phyloP scores from a whole-genome alignment of 345 rosid species.

The Eucalyptus viminalis region DNA sequence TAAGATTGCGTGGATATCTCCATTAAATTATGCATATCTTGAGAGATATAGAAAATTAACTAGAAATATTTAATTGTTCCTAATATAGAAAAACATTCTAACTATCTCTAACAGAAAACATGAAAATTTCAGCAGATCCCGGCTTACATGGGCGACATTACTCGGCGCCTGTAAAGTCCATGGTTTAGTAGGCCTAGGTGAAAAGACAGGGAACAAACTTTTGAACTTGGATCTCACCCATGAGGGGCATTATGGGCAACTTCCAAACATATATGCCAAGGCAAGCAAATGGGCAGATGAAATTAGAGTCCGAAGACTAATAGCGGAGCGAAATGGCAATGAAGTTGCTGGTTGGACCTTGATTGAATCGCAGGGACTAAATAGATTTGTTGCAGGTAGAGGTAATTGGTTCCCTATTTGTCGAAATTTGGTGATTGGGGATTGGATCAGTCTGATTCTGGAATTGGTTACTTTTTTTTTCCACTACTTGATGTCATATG shows the following conservation, averaged over 20 bases:
- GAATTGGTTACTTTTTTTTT: no score
- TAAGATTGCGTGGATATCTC: no score
- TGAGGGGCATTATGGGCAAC: constrained; percentile 12
- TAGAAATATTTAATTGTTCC: no score
- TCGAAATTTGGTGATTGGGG: no score
- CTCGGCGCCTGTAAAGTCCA: constrained; percentile 12
- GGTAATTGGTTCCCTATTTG: no score
- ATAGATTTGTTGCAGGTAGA: background rate
- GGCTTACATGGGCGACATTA: constrained; percentile 7
- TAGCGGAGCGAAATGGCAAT: background rate
- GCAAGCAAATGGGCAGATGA: constrained; percentile 11
- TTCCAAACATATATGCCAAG: constrained; percentile 9
- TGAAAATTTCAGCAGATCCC: background rate
- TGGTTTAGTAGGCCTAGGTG: constrained; percentile 4
- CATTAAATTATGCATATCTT: no score
- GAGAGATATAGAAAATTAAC: no score
- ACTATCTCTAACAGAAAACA: background rate
- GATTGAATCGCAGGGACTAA: constrained; percentile 5
- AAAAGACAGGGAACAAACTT: background rate
- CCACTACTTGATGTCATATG: no score
- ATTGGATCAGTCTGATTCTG: fast-evolving
- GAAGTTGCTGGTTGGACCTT: constrained; percentile 14
- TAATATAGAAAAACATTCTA: no score
- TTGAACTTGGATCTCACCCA: constrained; percentile 8
- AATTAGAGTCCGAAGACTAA: constrained; percentile 2